Conservation (phyloP, 225 moss, liverwort and hornwort species). For the Pleurozium schreberi region DNA sequence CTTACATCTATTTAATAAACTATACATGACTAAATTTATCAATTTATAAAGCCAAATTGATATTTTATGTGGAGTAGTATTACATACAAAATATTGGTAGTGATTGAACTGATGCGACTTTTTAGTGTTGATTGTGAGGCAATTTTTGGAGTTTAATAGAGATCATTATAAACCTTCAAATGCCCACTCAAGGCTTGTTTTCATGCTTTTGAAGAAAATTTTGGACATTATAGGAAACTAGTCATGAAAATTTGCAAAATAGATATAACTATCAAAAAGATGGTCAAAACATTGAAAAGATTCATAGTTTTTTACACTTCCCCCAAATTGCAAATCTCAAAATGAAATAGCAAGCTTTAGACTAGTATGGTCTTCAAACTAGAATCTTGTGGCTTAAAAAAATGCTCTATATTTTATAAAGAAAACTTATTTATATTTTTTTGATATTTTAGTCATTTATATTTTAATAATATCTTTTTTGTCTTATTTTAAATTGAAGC, state of each 20-base stretch:
- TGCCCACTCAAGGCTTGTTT: neutral
- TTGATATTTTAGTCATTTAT: accelerated
- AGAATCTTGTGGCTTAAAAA: accelerated
- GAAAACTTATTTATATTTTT: neutral
- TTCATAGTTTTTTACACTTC: neutral
- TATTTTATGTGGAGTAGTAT: too few relatives aligned
- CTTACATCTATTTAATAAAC: neutral
- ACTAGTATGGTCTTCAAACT: neutral
- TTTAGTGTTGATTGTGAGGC: too few relatives aligned
- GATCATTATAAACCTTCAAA: neutral
- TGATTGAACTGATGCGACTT: neutral
- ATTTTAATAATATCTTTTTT: neutral
- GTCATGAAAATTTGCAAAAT: neutral
- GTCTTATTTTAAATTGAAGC: neutral
- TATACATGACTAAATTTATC: accelerated
- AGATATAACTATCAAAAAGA: neutral
- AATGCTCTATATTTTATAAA: neutral
- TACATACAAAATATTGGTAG: neutral
- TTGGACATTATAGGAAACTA: neutral
- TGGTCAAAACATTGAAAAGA: neutral
- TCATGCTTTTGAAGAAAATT: too few relatives aligned
- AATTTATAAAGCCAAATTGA: neutral
- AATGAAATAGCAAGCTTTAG: neutral
- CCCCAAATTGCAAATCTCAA: too few relatives aligned
- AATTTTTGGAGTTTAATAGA: neutral